These are phyloP conservation scores for Mycena belliarum DNA, from an alignment of 768 basidiomycete genomes.

Conservation along the genomic window DNA sequence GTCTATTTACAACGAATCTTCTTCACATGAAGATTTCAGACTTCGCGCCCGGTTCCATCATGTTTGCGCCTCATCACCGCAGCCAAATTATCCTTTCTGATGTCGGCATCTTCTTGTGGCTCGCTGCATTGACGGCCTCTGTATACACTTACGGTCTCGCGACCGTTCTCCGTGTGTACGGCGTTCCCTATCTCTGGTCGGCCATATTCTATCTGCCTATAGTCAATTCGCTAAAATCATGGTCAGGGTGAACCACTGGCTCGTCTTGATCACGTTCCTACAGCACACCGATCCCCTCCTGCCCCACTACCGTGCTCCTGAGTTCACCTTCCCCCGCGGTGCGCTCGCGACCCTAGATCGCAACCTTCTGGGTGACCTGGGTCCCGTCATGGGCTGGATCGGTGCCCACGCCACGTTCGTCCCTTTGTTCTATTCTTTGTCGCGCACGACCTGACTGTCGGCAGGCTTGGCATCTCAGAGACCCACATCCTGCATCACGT, in stretches of 20 bases:
- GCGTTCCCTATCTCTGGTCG: conserved; percentile 86
- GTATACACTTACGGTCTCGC: conserved; percentile 64
- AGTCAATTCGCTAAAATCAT: neutral
- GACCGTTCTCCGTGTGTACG: conserved; percentile 76
- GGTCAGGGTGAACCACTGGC: conserved; percentile 85
- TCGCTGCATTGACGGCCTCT: conserved; percentile 56
- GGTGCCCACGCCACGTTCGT: conserved; percentile 78
- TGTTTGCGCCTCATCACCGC: conserved; percentile 85
- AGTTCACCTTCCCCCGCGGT: conserved; percentile 93
- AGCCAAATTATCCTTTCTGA: conserved; percentile 80
- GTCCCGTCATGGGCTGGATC: conserved; percentile 80
- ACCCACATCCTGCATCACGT: conserved; percentile 94
- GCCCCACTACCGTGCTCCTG: conserved; percentile 87
- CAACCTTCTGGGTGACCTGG: conserved; percentile 74
- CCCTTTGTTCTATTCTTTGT: neutral
- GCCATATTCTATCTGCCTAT: conserved; percentile 7
- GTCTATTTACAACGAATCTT: neutral
- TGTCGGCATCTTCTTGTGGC: conserved; percentile 76
- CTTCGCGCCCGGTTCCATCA: conserved; percentile 73
- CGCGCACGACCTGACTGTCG: neutral
- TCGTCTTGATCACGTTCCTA: conserved; percentile 94
- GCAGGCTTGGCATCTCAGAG: conserved; percentile 76
- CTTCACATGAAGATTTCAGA: conserved; percentile 37
- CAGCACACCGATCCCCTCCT: conserved; percentile 97
- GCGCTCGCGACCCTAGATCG: conserved; percentile 92